Base-by-base conservation (phyloP, 73 alveolate genomes). In the Effrenium voratum region DNA sequence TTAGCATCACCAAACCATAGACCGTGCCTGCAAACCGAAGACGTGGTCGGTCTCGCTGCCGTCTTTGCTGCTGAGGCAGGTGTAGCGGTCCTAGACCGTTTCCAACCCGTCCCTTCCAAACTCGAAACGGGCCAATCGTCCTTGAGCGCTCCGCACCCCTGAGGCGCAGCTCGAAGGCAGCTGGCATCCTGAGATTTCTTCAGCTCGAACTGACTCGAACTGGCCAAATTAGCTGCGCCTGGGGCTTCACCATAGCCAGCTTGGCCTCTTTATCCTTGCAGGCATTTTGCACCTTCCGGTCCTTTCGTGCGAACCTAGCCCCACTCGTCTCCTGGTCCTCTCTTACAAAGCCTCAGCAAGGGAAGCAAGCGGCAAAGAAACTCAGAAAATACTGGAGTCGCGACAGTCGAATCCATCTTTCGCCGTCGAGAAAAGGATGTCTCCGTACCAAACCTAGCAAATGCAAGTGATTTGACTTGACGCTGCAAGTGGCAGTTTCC, bases 61-160 rank as follows among this genome's bases (percentile, higher is more conserved):
- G n/a, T 87, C 95, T 32, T 87, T 87, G 95, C 95, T 87, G 84
- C 95, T 87, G 72, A 87, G 95, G 83, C 95, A 87, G 72, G 85
- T 87, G 95, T 59, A 87, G 34, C 95, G 95, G 63, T 87, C 95
- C 95, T 63, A 41, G 44, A 36, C 2, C 28, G 19, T 43, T 32
- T 13, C 30, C 6, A 22, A 6, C 40, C 15, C 19, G 15, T 60
- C 34, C 8, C 76, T 5, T 60, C 40, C 30, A 22, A 22, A 22
- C 40, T 6, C 40, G 76, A 6, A 12, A 12, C 34, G 30, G 30
- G 76, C 88, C 88, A 22, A 15, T 49, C 45, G 66, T 44, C 50
- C 83, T 73, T 73, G 72, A 87, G 47, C 6, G 95, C 84, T 6
- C 84, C 95, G 85, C 95, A 87, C 52, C 95, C 95, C 83, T 41